Conservation (phyloP, 768 basidiomycete species). For the Lentinula sp. region DNA sequence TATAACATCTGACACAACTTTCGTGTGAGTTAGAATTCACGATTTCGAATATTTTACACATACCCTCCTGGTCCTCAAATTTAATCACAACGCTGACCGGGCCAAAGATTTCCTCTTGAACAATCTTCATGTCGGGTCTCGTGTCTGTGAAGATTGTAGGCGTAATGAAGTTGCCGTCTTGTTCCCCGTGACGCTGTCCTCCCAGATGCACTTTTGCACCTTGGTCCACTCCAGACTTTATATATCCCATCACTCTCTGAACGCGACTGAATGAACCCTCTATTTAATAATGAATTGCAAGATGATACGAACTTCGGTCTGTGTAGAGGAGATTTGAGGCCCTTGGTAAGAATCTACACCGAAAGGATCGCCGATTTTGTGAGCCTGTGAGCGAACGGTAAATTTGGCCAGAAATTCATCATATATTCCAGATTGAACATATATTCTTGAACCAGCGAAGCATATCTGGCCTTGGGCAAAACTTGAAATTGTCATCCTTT, state of each 20-base stretch:
- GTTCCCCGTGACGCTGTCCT: constrained; percentile 44
- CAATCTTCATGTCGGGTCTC: constrained; percentile 59
- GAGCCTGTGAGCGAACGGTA: constrained; percentile 41
- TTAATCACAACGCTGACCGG: constrained; percentile 66
- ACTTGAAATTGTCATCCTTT: constrained; percentile 9
- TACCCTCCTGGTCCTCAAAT: constrained; percentile 51
- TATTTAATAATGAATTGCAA: constrained; percentile 4
- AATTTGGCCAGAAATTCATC: constrained; percentile 68
- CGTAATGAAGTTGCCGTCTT: constrained; percentile 56
- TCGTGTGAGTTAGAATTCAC: too few relatives aligned
- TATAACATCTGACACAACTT: constrained; percentile 32
- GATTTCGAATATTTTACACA: neutral
- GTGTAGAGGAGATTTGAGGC: constrained; percentile 71
- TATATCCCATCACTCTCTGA: constrained; percentile 68
- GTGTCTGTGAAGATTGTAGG: constrained; percentile 68
- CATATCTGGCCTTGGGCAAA: constrained; percentile 63
- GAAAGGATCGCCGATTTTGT: constrained; percentile 73
- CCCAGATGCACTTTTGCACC: constrained; percentile 62
- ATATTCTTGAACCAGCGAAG: constrained; percentile 78
- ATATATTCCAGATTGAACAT: constrained; percentile 73
- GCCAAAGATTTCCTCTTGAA: constrained; percentile 67
- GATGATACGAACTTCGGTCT: constrained; percentile 54
- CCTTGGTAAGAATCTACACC: constrained; percentile 55
- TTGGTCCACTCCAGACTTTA: constrained; percentile 55
- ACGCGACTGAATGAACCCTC: neutral